Base-by-base conservation (phyloP, 2,329 filamentous ascomycete species). In the Trichoderma sp. region DNA sequence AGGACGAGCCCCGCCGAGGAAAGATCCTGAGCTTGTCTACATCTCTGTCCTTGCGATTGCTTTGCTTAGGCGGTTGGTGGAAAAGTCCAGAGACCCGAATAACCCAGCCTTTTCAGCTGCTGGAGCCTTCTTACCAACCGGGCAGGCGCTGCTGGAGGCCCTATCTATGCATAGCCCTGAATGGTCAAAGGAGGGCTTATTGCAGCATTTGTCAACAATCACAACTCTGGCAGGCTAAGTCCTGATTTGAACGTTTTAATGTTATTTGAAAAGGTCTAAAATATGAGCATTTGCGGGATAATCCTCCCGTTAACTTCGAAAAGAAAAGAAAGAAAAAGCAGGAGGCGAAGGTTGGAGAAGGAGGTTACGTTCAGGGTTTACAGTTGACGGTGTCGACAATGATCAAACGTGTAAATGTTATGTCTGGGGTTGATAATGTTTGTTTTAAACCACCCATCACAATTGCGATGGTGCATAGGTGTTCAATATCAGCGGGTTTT, bases 11-110 rank as follows among this genome's bases (percentile, higher is more conserved):
- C 81, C 80, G 21, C 76, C 80, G 69, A 76, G 85, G 75, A 87
- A 88, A 75, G 89, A 91, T 68, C 83, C 84, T 2, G 89, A 90
- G 71, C 82, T 91, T 2, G 84, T 89, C 24, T 91, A 91, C 80
- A 93, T 96, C 45, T 91, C 93, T 4, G 89, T 91, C 21, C 89
- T 93, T 60, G 91, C 92, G 2, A 86, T 95, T 64, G 90, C 91
- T 11, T 88, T 95, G 71, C 83, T 96, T n/a, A 89, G 90, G 77
- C 89, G 89, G 76, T 83, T 96, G 29, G 89, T 90, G 3, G 93
- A 95, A 81, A 95, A 94, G 83, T 90, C 88, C 41, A 87, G 83
- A 80, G 92, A 90, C 82, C 89, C 86, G n/a, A 88, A 86, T 76
- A 86, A 89, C 71, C 82, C 87, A 12, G 82, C 81, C 6, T 85